Evolutionary conservation across 116 monocot species (phyloP), one percentile per base, ranked within the genome.

Genomic region (Posidonia oceanica): DNA sequence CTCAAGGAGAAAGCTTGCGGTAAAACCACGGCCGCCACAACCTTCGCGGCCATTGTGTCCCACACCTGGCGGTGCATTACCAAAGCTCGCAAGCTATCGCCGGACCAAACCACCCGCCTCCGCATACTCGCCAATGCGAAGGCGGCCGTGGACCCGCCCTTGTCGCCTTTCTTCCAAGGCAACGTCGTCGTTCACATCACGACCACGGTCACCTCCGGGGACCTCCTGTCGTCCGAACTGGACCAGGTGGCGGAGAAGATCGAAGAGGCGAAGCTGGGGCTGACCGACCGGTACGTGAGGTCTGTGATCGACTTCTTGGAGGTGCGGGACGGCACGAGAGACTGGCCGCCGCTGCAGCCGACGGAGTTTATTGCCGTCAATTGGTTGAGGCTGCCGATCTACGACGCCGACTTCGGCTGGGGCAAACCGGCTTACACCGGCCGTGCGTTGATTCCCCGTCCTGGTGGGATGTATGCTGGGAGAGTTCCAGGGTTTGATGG

Each of bases 331-430:
- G 39, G 69, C n/a, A 23, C 36, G 38, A 63, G 39, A 37, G 55
- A 67, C 14, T 57, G 14, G 14, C 53, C 63, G 77, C 64, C 17
- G 0, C 16, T 82, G 41, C 55, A 68, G 41, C 37, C 55, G 41
- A 65, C 66, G 0, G 77, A 80, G 58, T 1, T 86, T 0, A 39
- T 64, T 48, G 74, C 76, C 22, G 54, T 77, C 3, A 86, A 75
- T 64, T 85, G 83, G 83, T 61, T 62, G 40, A 74, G 81, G 7
- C 44, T 89, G 54, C 89, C 86, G 7, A 72, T 89, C 0, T 77
- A 86, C 64, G 81, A 79, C 13, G 77, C 73, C 1, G 89, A 89
- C 70, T 89, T 89, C 53, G 86, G 89, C 51, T 86, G 89, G 86
- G 86, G 89, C 15, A 63, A 20, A 18, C 89, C 86, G 2, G 38